These are phyloP conservation scores for Pinus albicaulis DNA, from an alignment of 75 land plant species.

Conservation along the genomic window DNA sequence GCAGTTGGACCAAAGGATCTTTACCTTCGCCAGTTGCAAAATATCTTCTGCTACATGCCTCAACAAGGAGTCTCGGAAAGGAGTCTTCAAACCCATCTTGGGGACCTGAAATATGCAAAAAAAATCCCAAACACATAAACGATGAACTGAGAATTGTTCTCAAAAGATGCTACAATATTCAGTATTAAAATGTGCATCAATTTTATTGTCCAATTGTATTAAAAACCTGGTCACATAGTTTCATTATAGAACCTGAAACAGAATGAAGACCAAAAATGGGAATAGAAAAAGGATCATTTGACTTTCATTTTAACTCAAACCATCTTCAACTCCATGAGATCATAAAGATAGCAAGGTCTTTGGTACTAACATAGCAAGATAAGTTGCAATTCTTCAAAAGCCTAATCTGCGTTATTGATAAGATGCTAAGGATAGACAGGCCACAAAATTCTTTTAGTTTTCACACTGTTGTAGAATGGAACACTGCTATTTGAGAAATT, in stretches of 20 bases:
- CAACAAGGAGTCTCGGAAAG: constrained; percentile 86
- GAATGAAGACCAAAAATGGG: background rate
- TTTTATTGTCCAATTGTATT: background rate
- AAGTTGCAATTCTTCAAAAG: background rate
- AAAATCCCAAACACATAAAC: background rate
- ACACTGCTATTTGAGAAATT: background rate
- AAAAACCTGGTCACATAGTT: too few relatives aligned
- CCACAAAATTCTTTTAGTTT: too few relatives aligned
- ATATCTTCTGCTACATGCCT: constrained; percentile 92
- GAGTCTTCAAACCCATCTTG: constrained; percentile 78
- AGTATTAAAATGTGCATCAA: background rate
- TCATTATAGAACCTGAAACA: background rate
- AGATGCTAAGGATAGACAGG: background rate
- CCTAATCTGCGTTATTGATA: background rate
- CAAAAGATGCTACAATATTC: background rate
- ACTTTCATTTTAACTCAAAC: background rate
- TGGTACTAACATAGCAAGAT: background rate
- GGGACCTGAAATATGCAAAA: constrained; percentile 58
- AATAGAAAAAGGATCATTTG: background rate
- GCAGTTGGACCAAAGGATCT: background rate
- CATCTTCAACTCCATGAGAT: background rate
- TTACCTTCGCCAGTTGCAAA: constrained; percentile 73
- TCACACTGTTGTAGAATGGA: background rate
- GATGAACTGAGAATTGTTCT: background rate
- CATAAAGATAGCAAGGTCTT: background rate